Conservation (phyloP, 2,329 filamentous ascomycete genomes). For the Colletotrichum scovillei region DNA sequence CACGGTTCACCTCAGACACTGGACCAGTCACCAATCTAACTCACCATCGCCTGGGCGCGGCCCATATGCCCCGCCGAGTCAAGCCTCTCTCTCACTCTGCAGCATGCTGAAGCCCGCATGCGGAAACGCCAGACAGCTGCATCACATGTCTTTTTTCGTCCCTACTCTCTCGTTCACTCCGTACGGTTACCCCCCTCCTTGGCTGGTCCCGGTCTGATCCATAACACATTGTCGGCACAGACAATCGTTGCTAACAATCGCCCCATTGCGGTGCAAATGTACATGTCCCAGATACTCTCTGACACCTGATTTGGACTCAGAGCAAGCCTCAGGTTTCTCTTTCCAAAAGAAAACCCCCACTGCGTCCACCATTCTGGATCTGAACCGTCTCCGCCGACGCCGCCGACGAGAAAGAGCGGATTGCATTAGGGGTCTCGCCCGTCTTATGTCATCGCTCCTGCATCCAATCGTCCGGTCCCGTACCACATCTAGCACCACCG, state of each 20-base stretch:
- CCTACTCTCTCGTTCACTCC: constrained; percentile 15
- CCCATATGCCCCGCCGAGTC: constrained; percentile 26
- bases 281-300: constrained; percentile 9
- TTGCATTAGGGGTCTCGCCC: constrained; percentile 26
- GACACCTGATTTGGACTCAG: constrained; percentile 23
- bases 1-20: neutral
- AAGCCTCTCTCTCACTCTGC: constrained; percentile 4
- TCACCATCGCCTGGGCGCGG: constrained; percentile 19
- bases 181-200: constrained; percentile 2
- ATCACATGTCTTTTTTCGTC: constrained; percentile 33
- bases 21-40: neutral
- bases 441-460: constrained; percentile 36
- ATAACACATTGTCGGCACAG: constrained; percentile 13
- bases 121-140: constrained; percentile 20
- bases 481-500: constrained; percentile 21
- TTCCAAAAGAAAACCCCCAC: neutral
- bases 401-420: constrained; percentile 24
- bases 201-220: constrained; percentile 9
- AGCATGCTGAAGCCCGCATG: constrained; percentile 22
- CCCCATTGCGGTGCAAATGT: constrained; percentile 30
- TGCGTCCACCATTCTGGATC: constrained; percentile 2
- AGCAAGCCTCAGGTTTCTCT: constrained; percentile 9
- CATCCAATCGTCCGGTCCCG: constrained; percentile 35
- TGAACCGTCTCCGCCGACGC: constrained; percentile 24
- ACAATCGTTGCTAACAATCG: constrained; percentile 8